These are phyloP conservation scores for Fusarium longipes DNA, from an alignment of 2,329 filamentous ascomycete genomes.

Conservation along the genomic window DNA sequence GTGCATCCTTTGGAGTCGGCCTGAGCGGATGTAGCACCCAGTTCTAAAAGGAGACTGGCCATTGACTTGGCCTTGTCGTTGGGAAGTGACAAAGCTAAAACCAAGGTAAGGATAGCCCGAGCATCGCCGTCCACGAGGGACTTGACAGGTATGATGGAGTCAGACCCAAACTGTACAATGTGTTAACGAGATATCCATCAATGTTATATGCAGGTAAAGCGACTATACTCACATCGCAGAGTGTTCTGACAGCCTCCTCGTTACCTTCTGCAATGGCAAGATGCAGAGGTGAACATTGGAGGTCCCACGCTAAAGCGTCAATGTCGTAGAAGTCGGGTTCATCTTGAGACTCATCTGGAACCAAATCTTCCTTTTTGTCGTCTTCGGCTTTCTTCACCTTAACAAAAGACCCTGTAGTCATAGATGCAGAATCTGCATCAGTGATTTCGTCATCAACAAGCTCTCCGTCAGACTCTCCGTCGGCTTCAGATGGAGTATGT, in stretches of 20 bases:
- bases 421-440: constrained; percentile 56
- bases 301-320: constrained; percentile 84
- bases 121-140: constrained; percentile 64
- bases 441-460: constrained; percentile 59
- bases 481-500: constrained; percentile 16
- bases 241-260: constrained; percentile 72
- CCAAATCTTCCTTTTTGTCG: constrained; percentile 51
- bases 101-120: constrained; percentile 74
- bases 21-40: constrained; percentile 79
- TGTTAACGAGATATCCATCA: constrained; percentile 12
- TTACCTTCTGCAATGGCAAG: constrained; percentile 81
- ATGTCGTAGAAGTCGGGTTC: constrained; percentile 85
- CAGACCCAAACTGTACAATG: constrained; percentile 74
- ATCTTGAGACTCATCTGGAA: constrained; percentile 66
- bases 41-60: constrained; percentile 70
- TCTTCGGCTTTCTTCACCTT: constrained; percentile 66
- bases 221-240: constrained; percentile 66
- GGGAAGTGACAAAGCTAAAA: constrained; percentile 74
- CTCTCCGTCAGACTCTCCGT: constrained; percentile 57
- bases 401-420: constrained; percentile 79
- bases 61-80: constrained; percentile 72
- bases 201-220: neutral
- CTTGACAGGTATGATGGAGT: constrained; percentile 80
- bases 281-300: constrained; percentile 78
- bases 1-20: constrained; percentile 74